Conservation (phyloP, 495 filamentous ascomycete species). For the Wilcoxina mikolae region DNA sequence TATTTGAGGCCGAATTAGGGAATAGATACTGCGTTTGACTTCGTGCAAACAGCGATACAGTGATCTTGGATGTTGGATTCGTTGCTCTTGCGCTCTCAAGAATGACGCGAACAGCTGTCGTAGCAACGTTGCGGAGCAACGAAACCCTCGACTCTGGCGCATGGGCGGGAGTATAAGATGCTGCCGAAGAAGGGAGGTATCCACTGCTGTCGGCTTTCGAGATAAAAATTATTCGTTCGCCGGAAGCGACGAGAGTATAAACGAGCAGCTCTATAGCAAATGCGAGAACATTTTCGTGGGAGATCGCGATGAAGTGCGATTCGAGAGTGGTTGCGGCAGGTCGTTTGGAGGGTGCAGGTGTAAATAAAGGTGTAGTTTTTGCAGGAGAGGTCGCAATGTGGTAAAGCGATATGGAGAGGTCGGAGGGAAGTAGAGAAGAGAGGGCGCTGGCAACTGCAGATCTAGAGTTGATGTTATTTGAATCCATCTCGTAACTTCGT, state of each 20-base stretch:
- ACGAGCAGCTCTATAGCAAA: slow-evolving; percentile 55
- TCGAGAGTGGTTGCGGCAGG: slow-evolving; percentile 70
- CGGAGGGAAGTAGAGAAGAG: slow-evolving; percentile 55
- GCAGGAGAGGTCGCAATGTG: slow-evolving; percentile 80
- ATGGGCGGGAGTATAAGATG: slow-evolving; percentile 14
- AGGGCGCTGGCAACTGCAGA: slow-evolving; percentile 38
- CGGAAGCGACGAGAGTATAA: slow-evolving; percentile 42
- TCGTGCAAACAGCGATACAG: slow-evolving; percentile 77
- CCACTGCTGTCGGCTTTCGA: slow-evolving; percentile 96
- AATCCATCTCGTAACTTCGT: too few relatives aligned
- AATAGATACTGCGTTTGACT: slow-evolving; percentile 92
- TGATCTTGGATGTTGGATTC: slow-evolving; percentile 46
- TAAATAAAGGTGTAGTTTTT: slow-evolving; percentile 55
- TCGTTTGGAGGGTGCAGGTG: slow-evolving; percentile 53
- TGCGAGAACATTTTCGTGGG: slow-evolving; percentile 43
- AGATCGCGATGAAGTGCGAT: slow-evolving; percentile 69
- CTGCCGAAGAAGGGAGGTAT: slow-evolving; percentile 41
- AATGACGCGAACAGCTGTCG: slow-evolving; percentile 62
- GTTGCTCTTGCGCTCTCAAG: slow-evolving; percentile 49
- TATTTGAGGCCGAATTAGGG: slow-evolving; percentile 73
- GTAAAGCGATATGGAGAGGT: slow-evolving; percentile 55
- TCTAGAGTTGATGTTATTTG: not conserved
- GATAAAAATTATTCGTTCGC: slow-evolving; percentile 74
- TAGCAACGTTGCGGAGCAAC: slow-evolving; percentile 53
- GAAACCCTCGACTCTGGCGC: slow-evolving; percentile 33